A percentile compares a stretch with the other conserved stretches of the same genome.
Conservation (phyloP, 305 asterid species). For the Rubia peregrina region DNA sequence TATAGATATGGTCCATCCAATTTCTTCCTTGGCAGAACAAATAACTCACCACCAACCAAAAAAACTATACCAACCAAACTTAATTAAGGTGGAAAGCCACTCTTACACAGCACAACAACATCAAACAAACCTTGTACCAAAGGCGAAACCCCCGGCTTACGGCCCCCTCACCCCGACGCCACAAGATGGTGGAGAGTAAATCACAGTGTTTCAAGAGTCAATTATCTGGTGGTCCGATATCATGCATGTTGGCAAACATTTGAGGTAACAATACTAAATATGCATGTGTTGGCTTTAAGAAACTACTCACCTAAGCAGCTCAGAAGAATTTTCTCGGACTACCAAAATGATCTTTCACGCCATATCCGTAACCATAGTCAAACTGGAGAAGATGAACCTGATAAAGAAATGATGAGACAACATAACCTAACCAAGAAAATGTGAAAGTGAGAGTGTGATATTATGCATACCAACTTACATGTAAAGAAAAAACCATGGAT, state of each 20-base stretch:
- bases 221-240: neutral
- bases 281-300: neutral
- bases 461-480: neutral
- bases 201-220: neutral
- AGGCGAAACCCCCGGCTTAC: neutral
- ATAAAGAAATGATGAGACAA: too few relatives aligned
- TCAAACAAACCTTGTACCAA: neutral
- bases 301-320: slow-evolving; percentile 12
- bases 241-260: slow-evolving; percentile 7
- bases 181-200: neutral
- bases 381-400: too few relatives aligned
- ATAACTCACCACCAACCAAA: slow-evolving; percentile 10
- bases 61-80: slow-evolving; percentile 5
- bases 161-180: neutral
- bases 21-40: slow-evolving; percentile 4
- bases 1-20: neutral
- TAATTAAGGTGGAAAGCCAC: neutral
- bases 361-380: too few relatives aligned
- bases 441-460: slow-evolving; percentile 5
- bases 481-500: neutral
- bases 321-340: neutral
- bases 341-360: too few relatives aligned
- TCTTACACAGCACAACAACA: neutral
- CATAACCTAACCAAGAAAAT: slow-evolving; percentile 8
- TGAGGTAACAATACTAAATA: neutral